phyloP scores from a whole-genome alignment of 257 asterid species.

The Solanum arcanum region DNA sequence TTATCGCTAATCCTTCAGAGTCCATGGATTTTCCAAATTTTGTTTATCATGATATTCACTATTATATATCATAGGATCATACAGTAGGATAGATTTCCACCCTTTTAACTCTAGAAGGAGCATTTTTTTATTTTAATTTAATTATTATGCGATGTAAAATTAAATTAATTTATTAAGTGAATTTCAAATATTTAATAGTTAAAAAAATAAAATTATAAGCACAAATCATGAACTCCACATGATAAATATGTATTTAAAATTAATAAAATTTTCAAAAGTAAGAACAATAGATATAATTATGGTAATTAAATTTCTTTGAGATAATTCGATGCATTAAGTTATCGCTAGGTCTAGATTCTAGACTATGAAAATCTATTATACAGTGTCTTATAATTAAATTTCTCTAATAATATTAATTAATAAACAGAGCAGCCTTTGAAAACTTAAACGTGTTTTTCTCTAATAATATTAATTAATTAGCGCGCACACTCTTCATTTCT shows the following conservation, averaged over 20 bases:
- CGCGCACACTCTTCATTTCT: neutral
- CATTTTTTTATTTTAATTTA: too few species aligned
- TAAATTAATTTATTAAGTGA: too few species aligned
- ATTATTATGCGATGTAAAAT: too few species aligned
- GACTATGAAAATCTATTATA: neutral
- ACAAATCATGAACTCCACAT: neutral
- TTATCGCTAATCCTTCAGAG: too few species aligned
- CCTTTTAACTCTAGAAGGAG: too few species aligned
- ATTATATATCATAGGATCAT: neutral
- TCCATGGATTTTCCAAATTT: neutral
- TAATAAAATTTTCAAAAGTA: too few species aligned
- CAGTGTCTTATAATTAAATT: neutral
- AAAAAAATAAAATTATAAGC: neutral
- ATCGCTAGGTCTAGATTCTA: neutral
- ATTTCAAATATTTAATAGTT: too few species aligned
- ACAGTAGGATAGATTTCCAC: neutral
- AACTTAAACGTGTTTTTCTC: neutral
- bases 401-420: neutral
- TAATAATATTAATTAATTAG: neutral
- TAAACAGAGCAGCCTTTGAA: neutral
- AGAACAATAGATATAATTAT: too few species aligned
- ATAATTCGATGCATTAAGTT: neutral
- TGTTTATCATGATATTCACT: neutral
- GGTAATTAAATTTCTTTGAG: too few species aligned
- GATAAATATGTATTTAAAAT: too few species aligned